phyloP scores from a whole-genome alignment of 768 basidiomycete species.

The Astraeus odoratus region DNA sequence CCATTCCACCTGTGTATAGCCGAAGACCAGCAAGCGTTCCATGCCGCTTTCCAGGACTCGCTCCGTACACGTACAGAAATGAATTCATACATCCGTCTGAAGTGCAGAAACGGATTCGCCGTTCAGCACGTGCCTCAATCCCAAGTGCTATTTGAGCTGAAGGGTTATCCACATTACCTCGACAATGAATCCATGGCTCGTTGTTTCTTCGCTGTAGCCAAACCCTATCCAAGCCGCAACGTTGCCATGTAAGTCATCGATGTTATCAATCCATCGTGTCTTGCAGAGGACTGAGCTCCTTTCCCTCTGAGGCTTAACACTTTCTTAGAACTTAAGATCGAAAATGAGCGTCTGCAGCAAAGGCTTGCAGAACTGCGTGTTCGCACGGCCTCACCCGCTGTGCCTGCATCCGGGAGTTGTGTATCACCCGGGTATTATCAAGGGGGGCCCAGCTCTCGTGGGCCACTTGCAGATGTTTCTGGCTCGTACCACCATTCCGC shows the following conservation, averaged over 20 bases:
- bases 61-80: conserved; percentile 45
- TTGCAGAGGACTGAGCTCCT: conserved; percentile 1
- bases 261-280: background rate
- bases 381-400: conserved; percentile 13
- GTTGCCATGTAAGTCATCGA: conserved; percentile 48
- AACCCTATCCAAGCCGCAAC: conserved; percentile 71
- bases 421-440: conserved; percentile 18
- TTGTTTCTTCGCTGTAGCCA: conserved; percentile 70
- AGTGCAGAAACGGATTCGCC: conserved; percentile 33
- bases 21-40: conserved; percentile 47
- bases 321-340: conserved; percentile 77
- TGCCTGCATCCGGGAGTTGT: conserved; percentile 10
- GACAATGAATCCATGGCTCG: conserved; percentile 34
- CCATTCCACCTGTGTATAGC: conserved; percentile 33
- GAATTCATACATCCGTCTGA: conserved; percentile 54
- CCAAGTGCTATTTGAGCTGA: conserved; percentile 64
- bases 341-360: conserved; percentile 74
- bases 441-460: conserved; percentile 22
- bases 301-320: conserved; percentile 51
- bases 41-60: conserved; percentile 46
- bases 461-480: conserved; percentile 13
- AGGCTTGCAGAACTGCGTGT: conserved; percentile 43
- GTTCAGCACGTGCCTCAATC: conserved; percentile 25
- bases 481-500: conserved; percentile 11
- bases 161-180: conserved; percentile 53